These are phyloP conservation scores for Claviceps arundinis DNA, from an alignment of 2,329 filamentous ascomycete species.

Conservation along the genomic window DNA sequence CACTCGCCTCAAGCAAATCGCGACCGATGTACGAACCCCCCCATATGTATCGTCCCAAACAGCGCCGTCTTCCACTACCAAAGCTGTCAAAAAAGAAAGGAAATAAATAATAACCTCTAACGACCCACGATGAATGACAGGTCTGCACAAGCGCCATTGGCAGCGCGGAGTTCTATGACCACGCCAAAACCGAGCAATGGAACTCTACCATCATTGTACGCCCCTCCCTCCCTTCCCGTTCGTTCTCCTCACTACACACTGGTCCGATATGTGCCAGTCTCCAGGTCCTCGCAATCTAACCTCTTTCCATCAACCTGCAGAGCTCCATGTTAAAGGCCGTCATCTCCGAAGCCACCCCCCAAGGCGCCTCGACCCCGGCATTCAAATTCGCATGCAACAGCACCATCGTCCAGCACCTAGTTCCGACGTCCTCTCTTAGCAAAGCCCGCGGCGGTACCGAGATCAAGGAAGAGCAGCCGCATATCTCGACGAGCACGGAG, in stretches of 20 bases:
- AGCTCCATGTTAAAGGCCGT: conserved; percentile 65
- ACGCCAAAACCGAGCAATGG: conserved; percentile 73
- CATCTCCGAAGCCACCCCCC: conserved; percentile 58
- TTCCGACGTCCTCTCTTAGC: conserved; percentile 51
- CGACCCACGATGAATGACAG: conserved; percentile 29
- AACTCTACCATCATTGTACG: conserved; percentile 86
- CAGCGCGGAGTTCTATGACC: conserved; percentile 68
- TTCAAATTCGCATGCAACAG: conserved; percentile 97
- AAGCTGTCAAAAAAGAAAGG: neutral
- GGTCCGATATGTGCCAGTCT: too few species aligned
- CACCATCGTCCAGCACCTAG: conserved; percentile 92
- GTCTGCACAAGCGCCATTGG: conserved; percentile 72
- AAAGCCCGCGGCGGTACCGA: conserved; percentile 41
- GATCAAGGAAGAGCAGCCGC: conserved; percentile 34
- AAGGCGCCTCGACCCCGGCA: conserved; percentile 41
- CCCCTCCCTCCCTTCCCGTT: conserved; percentile 9
- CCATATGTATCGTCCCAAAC: neutral
- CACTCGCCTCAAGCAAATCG: conserved; percentile 72
- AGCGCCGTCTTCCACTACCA: neutral
- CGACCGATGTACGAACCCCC: conserved; percentile 53
- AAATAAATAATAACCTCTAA: neutral
- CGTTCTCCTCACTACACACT: too few species aligned
- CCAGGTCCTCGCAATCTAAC: neutral
- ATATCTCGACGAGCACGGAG: conserved; percentile 40
- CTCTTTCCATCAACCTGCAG: conserved; percentile 24